Percentiles rank a stretch among this genome's conserved stretches.
These are phyloP conservation scores for Bruguiera gymnorhiza DNA, from an alignment of 345 rosid genomes.

Conservation along the genomic window DNA sequence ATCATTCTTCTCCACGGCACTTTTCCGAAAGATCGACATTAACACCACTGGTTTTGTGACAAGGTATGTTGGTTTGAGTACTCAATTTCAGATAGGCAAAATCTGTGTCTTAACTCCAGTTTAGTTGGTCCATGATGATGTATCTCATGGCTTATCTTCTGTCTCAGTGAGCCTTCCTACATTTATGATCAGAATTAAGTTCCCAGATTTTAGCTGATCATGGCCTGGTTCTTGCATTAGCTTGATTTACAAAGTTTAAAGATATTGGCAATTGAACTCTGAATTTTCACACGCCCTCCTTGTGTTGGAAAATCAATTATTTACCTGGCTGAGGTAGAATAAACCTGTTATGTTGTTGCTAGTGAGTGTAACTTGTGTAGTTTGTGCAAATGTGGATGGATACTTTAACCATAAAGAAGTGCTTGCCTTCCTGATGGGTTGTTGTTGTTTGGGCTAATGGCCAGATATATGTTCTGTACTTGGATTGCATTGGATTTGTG, in stretches of 20 bases:
- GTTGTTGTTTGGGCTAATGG: too few relatives aligned
- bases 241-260: neutral
- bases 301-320: neutral
- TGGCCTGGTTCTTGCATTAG: neutral
- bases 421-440: too few relatives aligned
- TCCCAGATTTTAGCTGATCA: neutral
- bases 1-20: constrained; percentile 69
- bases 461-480: too few relatives aligned
- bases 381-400: neutral
- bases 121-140: neutral
- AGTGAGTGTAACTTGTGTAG: neutral
- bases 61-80: constrained; percentile 45
- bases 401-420: too few relatives aligned
- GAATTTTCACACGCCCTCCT: neutral
- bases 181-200: neutral
- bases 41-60: constrained; percentile 55
- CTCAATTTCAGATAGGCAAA: neutral
- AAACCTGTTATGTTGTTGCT: neutral
- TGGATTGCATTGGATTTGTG: too few relatives aligned
- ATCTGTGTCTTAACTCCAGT: too few relatives aligned
- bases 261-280: neutral
- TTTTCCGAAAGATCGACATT: constrained; percentile 74
- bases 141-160: neutral
- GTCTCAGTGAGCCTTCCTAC: neutral
- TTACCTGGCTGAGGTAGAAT: neutral